phyloP scores from a whole-genome alignment of 2,329 filamentous ascomycete species.

The Fusarium virguliforme region DNA sequence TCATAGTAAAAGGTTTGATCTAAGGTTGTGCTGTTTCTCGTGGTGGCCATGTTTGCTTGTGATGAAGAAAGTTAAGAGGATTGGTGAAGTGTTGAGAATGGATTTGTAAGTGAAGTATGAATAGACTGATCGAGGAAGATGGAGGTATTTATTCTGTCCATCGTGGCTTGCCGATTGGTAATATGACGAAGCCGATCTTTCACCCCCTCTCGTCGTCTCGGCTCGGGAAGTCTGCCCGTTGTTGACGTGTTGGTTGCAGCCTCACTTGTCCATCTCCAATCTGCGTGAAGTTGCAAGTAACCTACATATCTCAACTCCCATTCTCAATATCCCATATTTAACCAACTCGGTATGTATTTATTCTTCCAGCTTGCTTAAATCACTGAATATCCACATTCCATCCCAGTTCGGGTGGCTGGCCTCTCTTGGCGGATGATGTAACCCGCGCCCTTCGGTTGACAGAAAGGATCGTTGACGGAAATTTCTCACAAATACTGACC shows the following conservation, averaged over 20 bases:
- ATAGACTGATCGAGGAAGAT: neutral
- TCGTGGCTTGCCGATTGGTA: neutral
- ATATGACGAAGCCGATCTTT: neutral
- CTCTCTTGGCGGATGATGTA: conserved; percentile 27
- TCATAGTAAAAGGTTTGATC: conserved; percentile 53
- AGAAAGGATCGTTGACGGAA: neutral
- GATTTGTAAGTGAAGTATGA: neutral
- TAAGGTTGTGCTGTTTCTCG: conserved; percentile 22
- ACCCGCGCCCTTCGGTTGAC: conserved; percentile 35
- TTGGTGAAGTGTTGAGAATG: neutral
- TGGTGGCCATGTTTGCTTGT: conserved; percentile 23
- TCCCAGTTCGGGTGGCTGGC: neutral
- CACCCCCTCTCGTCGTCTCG: neutral
- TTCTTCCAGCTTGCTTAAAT: neutral
- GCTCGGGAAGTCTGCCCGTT: conserved; percentile 3
- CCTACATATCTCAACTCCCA: no score
- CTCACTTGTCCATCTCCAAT: neutral
- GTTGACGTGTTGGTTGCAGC: neutral
- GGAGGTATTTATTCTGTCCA: neutral
- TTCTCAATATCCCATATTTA: no score
- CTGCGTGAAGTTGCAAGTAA: no score
- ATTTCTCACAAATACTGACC: neutral
- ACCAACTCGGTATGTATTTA: neutral
- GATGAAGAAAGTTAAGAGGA: neutral
- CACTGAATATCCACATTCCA: no score